Percentiles rank a stretch among this genome's conserved stretches.
Conservation (phyloP, 208 protist species). For the Wallacemonas sp. region DNA sequence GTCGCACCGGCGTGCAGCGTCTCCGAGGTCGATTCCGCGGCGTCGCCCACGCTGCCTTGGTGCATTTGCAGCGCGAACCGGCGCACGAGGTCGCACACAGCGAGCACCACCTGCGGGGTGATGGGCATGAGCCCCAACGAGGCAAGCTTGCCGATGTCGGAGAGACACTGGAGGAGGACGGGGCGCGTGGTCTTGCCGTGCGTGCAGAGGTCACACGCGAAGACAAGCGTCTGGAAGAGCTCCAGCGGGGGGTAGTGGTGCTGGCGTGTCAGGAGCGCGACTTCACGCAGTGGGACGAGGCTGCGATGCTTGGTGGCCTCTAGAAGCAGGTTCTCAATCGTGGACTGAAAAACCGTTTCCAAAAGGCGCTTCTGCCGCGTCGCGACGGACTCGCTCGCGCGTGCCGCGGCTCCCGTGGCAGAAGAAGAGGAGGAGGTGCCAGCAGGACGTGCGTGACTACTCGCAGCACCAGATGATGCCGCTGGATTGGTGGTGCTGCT, state of each 20-base stretch:
- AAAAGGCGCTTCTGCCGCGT: constrained; percentile 12
- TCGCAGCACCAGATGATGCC: not conserved
- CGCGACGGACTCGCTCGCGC: not conserved
- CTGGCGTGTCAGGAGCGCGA: constrained; percentile 43
- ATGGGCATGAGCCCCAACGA: constrained; percentile 67
- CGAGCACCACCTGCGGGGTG: constrained; percentile 32
- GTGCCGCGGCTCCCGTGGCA: not conserved
- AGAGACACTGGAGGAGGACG: constrained; percentile 61
- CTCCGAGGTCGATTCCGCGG: not conserved
- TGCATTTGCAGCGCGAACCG: constrained; percentile 31
- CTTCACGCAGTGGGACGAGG: constrained; percentile 52
- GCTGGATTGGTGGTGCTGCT: not conserved
- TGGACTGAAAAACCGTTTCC: constrained; percentile 45
- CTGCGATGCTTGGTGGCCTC: constrained; percentile 50
- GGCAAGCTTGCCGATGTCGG: constrained; percentile 67
- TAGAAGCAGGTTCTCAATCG: constrained; percentile 50
- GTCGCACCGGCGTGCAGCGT: not conserved
- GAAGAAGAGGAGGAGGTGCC: not conserved
- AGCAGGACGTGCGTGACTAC: not conserved
- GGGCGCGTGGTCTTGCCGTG: constrained; percentile 23
- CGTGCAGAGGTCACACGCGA: constrained; percentile 46
- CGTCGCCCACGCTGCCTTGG: not conserved
- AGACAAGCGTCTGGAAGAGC: constrained; percentile 57
- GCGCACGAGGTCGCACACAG: constrained; percentile 53
- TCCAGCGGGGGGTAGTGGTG: constrained; percentile 41